Evolutionary conservation across 2,329 filamentous ascomycete genomes (phyloP).

Genomic region (Penicillium freii): DNA sequence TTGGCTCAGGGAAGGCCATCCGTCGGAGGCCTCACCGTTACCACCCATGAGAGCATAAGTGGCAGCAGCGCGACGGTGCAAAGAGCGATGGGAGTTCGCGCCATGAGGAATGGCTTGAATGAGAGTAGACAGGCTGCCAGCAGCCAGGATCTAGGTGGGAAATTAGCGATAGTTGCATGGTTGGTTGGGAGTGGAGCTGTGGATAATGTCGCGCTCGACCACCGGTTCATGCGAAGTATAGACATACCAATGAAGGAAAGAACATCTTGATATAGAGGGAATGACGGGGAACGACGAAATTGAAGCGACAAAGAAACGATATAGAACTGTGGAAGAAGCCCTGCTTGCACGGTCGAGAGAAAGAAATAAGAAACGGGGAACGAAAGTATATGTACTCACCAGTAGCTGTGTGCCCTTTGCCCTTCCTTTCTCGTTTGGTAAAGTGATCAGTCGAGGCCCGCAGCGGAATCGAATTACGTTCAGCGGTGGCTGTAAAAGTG

Average conservation of each 20-base stretch:
- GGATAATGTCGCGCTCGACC: neutral
- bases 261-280: conserved; percentile 7
- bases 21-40: conserved; percentile 20
- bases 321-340: conserved; percentile 9
- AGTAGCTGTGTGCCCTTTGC: conserved; percentile 3
- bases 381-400: conserved; percentile 9
- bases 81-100: conserved; percentile 7
- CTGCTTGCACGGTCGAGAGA: conserved; percentile 11
- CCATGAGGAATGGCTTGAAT: conserved; percentile 18
- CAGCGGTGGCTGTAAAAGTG: conserved; percentile 12
- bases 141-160: conserved; percentile 25
- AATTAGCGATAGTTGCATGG: conserved; percentile 2
- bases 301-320: conserved; percentile 5
- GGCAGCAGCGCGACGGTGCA: conserved; percentile 21
- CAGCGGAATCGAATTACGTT: conserved; percentile 6
- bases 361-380: neutral
- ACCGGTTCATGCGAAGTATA: neutral
- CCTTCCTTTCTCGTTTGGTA: conserved; percentile 3
- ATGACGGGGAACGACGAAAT: neutral
- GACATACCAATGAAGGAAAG: conserved; percentile 14
- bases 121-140: conserved; percentile 32
- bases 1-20: conserved; percentile 24
- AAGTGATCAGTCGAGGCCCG: conserved; percentile 11
- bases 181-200: conserved; percentile 1
- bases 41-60: conserved; percentile 22